Base-by-base conservation (phyloP, 139 green algal genomes). In the Tetradesmus obliquus region DNA sequence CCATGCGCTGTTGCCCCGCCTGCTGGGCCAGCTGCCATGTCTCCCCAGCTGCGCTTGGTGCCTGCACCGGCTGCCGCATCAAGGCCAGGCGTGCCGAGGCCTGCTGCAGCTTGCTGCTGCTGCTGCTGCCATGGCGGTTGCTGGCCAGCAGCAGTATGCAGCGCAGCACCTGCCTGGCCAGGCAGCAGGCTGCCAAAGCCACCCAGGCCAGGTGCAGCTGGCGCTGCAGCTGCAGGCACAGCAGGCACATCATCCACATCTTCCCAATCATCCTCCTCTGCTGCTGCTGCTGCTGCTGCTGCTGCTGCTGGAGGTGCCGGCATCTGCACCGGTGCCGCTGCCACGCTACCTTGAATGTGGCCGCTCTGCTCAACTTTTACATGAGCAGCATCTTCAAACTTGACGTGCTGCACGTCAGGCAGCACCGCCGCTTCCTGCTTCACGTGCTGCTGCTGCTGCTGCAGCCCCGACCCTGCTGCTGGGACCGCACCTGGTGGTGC, bases 161-260 rank as follows among this genome's bases (percentile, higher is more conserved):
- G 8, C 10, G 66, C 66, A 10, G 66, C 66, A n/a, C 15, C 66
- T 24, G 66, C 66, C 17, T 76, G 66, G 17, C 66, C 66, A 24
- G 66, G 66, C 12, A 24, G 66, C 66, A 76, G 66, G 66, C 66
- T 76, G 76, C 80, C 53, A 19, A 53, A 57, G 62, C 86, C 71
- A 55, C n/a, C 71, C 9, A 72, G 54, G 22, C 53, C 32, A 24
- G 82, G 20, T n/a, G 81, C 51, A 22, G 81, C 81, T 66, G 81
- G 51, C 19, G 62, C n/a, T 55, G 90, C 32, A 32, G 19, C 24
- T 22, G 71, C 82, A 24, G 55, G 20, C 22, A 13, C 80, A n/a
- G 82, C 90, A 80, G 90, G 24, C n/a, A 66, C 86, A 74, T 83
- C 86, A 13, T 90, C 86, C 54, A 79, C 80, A 19, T 90, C 86